Percentiles rank a stretch among this genome's conserved stretches.
Evolutionary conservation across 345 rosid genomes (phyloP).

Genomic region (Passiflora organensis): DNA sequence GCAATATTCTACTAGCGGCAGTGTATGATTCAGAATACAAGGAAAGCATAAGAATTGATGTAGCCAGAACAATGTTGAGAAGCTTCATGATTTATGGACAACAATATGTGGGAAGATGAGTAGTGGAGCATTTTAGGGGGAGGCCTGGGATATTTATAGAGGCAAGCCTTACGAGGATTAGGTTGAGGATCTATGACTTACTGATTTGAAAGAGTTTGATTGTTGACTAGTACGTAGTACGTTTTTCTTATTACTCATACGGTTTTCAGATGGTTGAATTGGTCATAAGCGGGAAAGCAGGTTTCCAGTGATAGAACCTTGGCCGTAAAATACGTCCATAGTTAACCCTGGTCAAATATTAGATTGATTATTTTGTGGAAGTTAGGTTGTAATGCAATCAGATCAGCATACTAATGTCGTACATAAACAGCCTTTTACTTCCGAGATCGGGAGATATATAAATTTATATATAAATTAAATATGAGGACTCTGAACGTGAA

Average conservation of each 20-base stretch:
- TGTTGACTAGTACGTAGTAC: slow-evolving; percentile 28
- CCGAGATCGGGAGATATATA: too few species aligned
- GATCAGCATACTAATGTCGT: too few species aligned
- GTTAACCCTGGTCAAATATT: background rate
- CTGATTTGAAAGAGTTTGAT: slow-evolving; percentile 23
- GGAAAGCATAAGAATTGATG: background rate
- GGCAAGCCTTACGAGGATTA: background rate
- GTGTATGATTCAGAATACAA: background rate
- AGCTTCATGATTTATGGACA: slow-evolving; percentile 18
- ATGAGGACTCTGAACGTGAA: too few species aligned
- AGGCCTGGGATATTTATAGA: slow-evolving; percentile 8
- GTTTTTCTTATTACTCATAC: background rate
- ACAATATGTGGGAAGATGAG: background rate
- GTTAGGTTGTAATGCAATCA: too few species aligned
- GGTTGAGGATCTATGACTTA: background rate
- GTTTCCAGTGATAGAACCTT: slow-evolving; percentile 3
- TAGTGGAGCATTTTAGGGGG: background rate
- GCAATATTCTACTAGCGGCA: background rate
- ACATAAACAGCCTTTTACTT: too few species aligned
- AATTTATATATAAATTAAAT: too few species aligned
- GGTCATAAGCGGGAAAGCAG: slow-evolving; percentile 13
- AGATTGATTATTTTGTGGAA: too few species aligned
- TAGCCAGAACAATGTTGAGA: background rate
- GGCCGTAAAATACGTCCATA: background rate
- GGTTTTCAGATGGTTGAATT: slow-evolving; percentile 11